A percentile compares a stretch with the other conserved stretches of the same genome.
These are phyloP conservation scores for Globisporangium acanthophoron DNA, from an alignment of 352 stramenopile genomes.

Conservation along the genomic window DNA sequence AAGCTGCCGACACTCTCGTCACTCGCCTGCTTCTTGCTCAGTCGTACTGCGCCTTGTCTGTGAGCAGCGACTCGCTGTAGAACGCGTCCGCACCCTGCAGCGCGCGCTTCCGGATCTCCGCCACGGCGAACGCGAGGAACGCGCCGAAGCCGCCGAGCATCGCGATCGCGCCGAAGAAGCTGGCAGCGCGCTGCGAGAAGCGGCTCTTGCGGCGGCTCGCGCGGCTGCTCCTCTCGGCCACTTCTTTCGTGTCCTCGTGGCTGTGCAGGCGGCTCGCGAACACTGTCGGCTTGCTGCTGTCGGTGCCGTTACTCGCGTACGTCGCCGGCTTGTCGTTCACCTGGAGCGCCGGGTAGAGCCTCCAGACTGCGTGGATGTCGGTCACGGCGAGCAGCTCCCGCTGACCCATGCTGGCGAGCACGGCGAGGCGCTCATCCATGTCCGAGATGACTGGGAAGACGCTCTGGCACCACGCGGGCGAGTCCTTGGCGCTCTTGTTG, in stretches of 20 bases:
- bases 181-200: constrained; percentile 42
- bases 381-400: constrained; percentile 59
- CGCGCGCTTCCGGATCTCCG: constrained; percentile 28
- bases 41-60: constrained; percentile 42
- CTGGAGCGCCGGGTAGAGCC: constrained; percentile 59
- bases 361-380: constrained; percentile 75
- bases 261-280: constrained; percentile 66
- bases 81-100: constrained; percentile 28
- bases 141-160: constrained; percentile 52
- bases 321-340: constrained; percentile 26
- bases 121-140: constrained; percentile 32
- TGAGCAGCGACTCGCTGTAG: constrained; percentile 67
- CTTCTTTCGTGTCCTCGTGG: constrained; percentile 26
- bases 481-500: constrained; percentile 1
- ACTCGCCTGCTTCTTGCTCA: constrained; percentile 5
- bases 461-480: constrained; percentile 55
- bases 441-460: constrained; percentile 59
- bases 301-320: constrained; percentile 17
- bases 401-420: constrained; percentile 71
- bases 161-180: constrained; percentile 60
- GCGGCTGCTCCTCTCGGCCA: not conserved
- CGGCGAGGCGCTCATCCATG: constrained; percentile 32
- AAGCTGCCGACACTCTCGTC: not conserved
- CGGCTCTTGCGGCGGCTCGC: constrained; percentile 9
- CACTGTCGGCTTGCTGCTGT: constrained; percentile 15